phyloP scores from a whole-genome alignment of 1,284 basidiomycete species.

The Moesziomyces parantarcticus region DNA sequence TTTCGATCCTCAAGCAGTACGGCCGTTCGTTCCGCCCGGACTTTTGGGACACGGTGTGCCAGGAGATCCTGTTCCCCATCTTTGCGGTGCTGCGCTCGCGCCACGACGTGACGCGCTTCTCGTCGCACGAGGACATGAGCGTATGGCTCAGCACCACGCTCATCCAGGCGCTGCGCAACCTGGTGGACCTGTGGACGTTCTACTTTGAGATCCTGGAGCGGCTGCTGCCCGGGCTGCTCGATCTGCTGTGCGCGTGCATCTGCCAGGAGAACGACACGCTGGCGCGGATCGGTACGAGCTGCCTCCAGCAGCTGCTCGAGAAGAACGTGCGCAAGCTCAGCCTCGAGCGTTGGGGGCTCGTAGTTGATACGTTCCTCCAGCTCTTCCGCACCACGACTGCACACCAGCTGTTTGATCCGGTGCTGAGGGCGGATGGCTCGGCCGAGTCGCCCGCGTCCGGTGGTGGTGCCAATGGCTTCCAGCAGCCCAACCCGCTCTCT shows the following conservation, averaged over 20 bases:
- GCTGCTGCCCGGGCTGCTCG: conserved; percentile 88
- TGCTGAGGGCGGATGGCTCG: conserved; percentile 76
- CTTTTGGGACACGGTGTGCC: conserved; percentile 98
- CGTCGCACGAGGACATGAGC: conserved; percentile 97
- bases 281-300: conserved; percentile 96
- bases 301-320: conserved; percentile 94
- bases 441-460: conserved; percentile 20
- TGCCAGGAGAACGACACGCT: conserved; percentile 92
- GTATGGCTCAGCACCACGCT: conserved; percentile 99
- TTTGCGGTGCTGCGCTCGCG: conserved; percentile 91
- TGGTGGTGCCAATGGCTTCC: conserved; percentile 10
- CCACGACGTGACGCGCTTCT: conserved; percentile 86
- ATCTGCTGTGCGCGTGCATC: conserved; percentile 94
- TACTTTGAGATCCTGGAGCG: conserved; percentile 93
- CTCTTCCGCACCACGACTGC: conserved; percentile 98
- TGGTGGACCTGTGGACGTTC: conserved; percentile 95
- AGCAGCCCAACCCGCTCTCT: conserved; percentile 27
- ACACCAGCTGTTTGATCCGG: conserved; percentile 92
- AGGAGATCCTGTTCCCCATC: conserved; percentile 97
- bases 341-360: conserved; percentile 86
- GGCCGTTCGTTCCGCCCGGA: conserved; percentile 86
- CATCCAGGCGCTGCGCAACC: conserved; percentile 95
- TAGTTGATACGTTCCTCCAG: conserved; percentile 92
- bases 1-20: conserved; percentile 90
- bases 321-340: conserved; percentile 91